Conservation (phyloP, 202 grass and related monocot species). For the Brachypodium distachyon region DNA sequence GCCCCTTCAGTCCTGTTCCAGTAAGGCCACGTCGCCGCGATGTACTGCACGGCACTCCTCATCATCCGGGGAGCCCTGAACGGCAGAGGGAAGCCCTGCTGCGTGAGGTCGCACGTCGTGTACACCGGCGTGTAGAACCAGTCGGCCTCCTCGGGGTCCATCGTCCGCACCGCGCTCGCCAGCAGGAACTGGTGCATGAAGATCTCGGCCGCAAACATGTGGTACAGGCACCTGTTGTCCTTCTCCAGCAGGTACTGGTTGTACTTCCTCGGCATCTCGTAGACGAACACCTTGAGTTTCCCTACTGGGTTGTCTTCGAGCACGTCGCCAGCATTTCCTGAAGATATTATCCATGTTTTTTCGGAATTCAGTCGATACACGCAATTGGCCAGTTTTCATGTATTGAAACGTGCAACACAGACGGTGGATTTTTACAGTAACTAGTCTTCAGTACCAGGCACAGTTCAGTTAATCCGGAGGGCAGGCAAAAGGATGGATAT, state of each 20-base stretch:
- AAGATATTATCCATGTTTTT: neutral
- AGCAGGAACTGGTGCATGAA: conserved; percentile 85
- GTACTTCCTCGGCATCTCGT: conserved; percentile 74
- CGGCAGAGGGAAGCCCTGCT: conserved; percentile 56
- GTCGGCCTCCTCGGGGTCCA: conserved; percentile 54
- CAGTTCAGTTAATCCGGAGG: neutral
- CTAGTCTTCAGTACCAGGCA: neutral
- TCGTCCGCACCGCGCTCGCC: conserved; percentile 50
- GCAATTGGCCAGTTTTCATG: neutral
- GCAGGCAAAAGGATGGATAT: neutral
- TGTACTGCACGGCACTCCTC: conserved; percentile 54
- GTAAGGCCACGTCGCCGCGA: conserved; percentile 60
- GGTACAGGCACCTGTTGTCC: conserved; percentile 53
- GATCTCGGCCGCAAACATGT: conserved; percentile 89
- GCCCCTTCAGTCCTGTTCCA: conserved; percentile 79
- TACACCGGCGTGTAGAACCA: conserved; percentile 85
- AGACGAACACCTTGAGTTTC: conserved; percentile 73
- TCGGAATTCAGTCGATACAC: neutral
- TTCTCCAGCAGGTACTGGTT: conserved; percentile 56
- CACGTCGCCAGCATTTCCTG: conserved; percentile 52
- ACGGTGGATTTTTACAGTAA: neutral
- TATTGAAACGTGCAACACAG: neutral
- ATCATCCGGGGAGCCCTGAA: conserved; percentile 70
- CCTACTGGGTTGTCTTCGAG: conserved; percentile 66
- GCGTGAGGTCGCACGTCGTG: conserved; percentile 71